These are phyloP conservation scores for Juglanconis oblonga DNA, from an alignment of 2,329 filamentous ascomycete genomes.

Conservation along the genomic window DNA sequence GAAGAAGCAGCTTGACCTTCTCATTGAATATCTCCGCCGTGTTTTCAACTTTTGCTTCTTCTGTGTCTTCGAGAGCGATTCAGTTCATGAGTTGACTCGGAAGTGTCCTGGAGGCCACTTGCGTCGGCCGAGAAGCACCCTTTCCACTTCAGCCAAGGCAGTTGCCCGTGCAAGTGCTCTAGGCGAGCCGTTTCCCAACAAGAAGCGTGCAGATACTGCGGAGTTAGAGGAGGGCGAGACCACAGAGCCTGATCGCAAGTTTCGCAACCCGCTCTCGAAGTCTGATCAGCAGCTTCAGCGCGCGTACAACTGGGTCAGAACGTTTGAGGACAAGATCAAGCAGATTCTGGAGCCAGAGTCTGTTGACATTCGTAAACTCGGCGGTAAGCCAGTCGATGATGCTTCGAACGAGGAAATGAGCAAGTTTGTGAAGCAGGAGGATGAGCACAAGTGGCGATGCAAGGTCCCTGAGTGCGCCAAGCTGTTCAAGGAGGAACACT, in stretches of 20 bases:
- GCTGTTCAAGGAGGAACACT: slow-evolving; percentile 93
- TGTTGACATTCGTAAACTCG: slow-evolving; percentile 84
- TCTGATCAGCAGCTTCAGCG: slow-evolving; percentile 88
- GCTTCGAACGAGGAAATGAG: slow-evolving; percentile 79
- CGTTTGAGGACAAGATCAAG: slow-evolving; percentile 93
- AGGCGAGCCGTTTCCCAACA: slow-evolving; percentile 79
- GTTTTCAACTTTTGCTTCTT: slow-evolving; percentile 99
- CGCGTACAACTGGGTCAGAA: slow-evolving; percentile 98
- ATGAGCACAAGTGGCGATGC: slow-evolving; percentile 95
- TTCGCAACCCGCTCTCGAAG: slow-evolving; percentile 67
- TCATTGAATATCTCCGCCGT: slow-evolving; percentile 93
- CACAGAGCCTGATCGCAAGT: slow-evolving; percentile 68
- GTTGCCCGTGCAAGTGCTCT: slow-evolving; percentile 82
- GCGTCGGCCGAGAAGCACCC: slow-evolving; percentile 80
- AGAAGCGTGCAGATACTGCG: slow-evolving; percentile 65
- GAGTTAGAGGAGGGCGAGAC: slow-evolving; percentile 64
- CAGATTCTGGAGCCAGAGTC: slow-evolving; percentile 89
- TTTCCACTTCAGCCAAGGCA: slow-evolving; percentile 78
- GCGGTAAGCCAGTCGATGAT: slow-evolving; percentile 82
- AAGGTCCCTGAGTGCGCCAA: slow-evolving; percentile 95
- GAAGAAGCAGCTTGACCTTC: slow-evolving; percentile 94
- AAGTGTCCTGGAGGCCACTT: slow-evolving; percentile 98
- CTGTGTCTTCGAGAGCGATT: slow-evolving; percentile 98
- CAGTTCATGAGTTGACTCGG: slow-evolving; percentile 88
- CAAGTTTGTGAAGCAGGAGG: slow-evolving; percentile 94